Conservation (phyloP, 352 stramenopile genomes). For the Globisporangium ultimum region DNA sequence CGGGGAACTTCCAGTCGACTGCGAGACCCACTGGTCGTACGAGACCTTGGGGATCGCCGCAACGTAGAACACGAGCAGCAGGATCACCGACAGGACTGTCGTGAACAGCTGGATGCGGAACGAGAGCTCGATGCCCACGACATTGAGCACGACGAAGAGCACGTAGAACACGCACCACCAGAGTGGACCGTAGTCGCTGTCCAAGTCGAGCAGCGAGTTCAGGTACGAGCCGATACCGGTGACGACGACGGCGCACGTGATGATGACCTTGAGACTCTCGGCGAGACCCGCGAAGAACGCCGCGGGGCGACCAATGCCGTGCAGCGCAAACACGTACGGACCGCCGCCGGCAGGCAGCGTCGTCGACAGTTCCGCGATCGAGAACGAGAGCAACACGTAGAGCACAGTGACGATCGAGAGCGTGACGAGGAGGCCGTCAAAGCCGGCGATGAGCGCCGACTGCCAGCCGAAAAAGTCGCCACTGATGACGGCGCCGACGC, state of each 20-base stretch:
- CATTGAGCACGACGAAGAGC: conserved; percentile 57
- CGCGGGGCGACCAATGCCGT: conserved; percentile 43
- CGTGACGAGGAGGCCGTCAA: conserved; percentile 58
- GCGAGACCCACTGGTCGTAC: conserved; percentile 49
- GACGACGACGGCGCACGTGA: conserved; percentile 57
- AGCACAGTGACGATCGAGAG: conserved; percentile 52
- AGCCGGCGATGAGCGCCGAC: conserved; percentile 43
- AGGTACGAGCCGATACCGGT: conserved; percentile 68
- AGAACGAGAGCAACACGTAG: conserved; percentile 67
- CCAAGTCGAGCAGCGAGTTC: conserved; percentile 46
- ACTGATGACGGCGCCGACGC: conserved; percentile 50
- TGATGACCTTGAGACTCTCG: conserved; percentile 68
- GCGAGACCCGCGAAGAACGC: conserved; percentile 65
- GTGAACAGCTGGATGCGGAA: conserved; percentile 60
- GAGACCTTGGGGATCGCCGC: conserved; percentile 52
- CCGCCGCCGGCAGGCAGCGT: conserved; percentile 48
- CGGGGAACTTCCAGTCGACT: conserved; percentile 41
- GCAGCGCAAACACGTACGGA: conserved; percentile 64
- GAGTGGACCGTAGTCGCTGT: conserved; percentile 33
- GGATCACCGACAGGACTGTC: conserved; percentile 50
- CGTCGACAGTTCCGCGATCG: conserved; percentile 63
- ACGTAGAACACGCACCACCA: conserved; percentile 67
- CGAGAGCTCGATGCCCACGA: conserved; percentile 55
- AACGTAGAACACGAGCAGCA: conserved; percentile 66
- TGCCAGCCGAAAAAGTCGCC: conserved; percentile 74